Evolutionary conservation across 306 rosid genomes (phyloP).

Genomic region (Cercis canadensis): DNA sequence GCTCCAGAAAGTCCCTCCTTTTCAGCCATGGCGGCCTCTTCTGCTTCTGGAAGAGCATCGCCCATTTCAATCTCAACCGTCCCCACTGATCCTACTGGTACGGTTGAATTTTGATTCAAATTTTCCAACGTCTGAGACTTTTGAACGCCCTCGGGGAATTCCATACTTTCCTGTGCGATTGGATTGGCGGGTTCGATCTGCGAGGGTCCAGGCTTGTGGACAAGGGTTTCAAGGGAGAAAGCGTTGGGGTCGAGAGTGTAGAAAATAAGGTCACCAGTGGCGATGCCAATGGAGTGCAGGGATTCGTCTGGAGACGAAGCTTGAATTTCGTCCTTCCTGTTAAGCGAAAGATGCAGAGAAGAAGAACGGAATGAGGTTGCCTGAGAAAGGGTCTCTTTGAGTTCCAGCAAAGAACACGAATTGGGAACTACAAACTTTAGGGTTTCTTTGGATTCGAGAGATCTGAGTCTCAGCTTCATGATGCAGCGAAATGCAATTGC

Average conservation of each 20-base stretch:
- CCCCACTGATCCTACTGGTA: not conserved
- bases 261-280: constrained; percentile 78
- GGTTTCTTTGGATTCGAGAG: constrained; percentile 67
- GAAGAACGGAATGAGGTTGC: constrained; percentile 44
- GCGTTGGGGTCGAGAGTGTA: constrained; percentile 56
- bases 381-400: constrained; percentile 52
- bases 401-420: constrained; percentile 53
- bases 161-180: constrained; percentile 1
- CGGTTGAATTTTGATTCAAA: not conserved
- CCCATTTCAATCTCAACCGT: not conserved
- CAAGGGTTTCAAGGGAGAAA: constrained; percentile 38
- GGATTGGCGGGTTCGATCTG: not conserved
- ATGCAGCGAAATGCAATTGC: too few relatives aligned
- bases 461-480: constrained; percentile 79
- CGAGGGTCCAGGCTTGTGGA: constrained; percentile 28
- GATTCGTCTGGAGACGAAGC: constrained; percentile 49
- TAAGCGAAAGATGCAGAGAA: constrained; percentile 72
- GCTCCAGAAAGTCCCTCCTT: constrained; percentile 17
- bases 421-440: constrained; percentile 61
- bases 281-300: constrained; percentile 62
- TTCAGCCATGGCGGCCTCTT: constrained; percentile 12
- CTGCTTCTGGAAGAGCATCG: constrained; percentile 18
- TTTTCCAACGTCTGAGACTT: not conserved
- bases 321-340: constrained; percentile 68
- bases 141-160: not conserved